Conservation (phyloP, 2,329 filamentous ascomycete genomes). For the Hypocreales sp. region DNA sequence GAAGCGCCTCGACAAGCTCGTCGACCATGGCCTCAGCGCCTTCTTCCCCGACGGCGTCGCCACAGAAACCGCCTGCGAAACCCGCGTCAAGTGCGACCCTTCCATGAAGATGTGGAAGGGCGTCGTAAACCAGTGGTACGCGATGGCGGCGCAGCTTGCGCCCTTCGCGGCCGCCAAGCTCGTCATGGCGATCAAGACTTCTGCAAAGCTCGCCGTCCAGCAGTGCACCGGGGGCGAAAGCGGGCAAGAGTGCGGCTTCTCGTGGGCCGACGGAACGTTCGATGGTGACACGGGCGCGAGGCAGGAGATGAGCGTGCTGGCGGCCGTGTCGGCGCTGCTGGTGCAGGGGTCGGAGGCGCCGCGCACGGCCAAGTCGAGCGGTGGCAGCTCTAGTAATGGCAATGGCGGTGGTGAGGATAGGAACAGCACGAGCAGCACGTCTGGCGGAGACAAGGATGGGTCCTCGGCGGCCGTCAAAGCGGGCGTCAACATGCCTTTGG, state of each 20-base stretch:
- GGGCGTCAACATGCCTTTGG: constrained; percentile 24
- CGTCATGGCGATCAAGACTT: constrained; percentile 32
- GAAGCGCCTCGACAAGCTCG: constrained; percentile 24
- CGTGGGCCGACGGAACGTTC: constrained; percentile 34
- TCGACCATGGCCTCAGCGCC: constrained; percentile 19
- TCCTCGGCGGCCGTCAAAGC: constrained; percentile 26
- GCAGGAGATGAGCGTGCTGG: constrained; percentile 43
- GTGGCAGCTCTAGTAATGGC: constrained; percentile 29
- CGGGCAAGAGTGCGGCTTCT: constrained; percentile 35
- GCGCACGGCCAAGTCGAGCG: constrained; percentile 31
- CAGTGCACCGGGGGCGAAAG: constrained; percentile 35
- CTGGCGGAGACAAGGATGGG: constrained; percentile 14
- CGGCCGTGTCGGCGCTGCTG: constrained; percentile 37
- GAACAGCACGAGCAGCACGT: too few relatives aligned
- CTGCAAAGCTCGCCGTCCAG: constrained; percentile 35
- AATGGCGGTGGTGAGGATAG: too few relatives aligned
- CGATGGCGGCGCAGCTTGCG: constrained; percentile 34
- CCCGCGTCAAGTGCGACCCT: constrained; percentile 36
- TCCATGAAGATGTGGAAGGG: constrained; percentile 52
- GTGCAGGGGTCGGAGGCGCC: constrained; percentile 24
- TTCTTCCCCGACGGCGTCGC: constrained; percentile 44
- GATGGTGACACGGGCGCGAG: constrained; percentile 41
- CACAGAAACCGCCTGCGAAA: constrained; percentile 45
- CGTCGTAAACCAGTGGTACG: constrained; percentile 41
- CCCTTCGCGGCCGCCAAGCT: constrained; percentile 36